phyloP scores from a whole-genome alignment of 2,329 filamentous ascomycete species.

The Neonectria sp. region DNA sequence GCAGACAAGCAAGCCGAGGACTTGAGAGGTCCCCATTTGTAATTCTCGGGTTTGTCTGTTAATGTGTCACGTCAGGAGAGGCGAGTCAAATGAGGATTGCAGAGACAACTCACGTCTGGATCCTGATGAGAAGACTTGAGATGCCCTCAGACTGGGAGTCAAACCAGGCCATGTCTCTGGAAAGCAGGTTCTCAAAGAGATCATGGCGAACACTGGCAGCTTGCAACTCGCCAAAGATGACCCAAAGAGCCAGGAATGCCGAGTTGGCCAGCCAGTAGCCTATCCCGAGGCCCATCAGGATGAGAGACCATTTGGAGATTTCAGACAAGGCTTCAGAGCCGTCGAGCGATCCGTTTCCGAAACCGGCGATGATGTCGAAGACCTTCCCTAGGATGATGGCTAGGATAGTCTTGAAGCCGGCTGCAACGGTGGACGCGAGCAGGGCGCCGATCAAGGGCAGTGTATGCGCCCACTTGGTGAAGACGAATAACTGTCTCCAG shows the following conservation, averaged over 20 bases:
- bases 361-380: slow-evolving; percentile 79
- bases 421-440: slow-evolving; percentile 70
- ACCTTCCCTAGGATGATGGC: slow-evolving; percentile 81
- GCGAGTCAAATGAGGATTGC: neutral
- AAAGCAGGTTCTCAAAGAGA: slow-evolving; percentile 79
- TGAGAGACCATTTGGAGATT: slow-evolving; percentile 73
- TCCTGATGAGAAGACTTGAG: slow-evolving; percentile 77
- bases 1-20: slow-evolving; percentile 79
- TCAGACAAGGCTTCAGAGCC: slow-evolving; percentile 66
- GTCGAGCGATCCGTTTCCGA: slow-evolving; percentile 69
- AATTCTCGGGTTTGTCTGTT: slow-evolving; percentile 86
- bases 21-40: slow-evolving; percentile 84
- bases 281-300: slow-evolving; percentile 74
- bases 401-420: slow-evolving; percentile 74
- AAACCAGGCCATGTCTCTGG: slow-evolving; percentile 86
- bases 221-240: slow-evolving; percentile 86
- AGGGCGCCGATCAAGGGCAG: slow-evolving; percentile 69
- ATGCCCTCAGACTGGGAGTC: slow-evolving; percentile 81
- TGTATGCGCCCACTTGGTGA: slow-evolving; percentile 75
- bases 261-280: slow-evolving; percentile 78
- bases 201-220: slow-evolving; percentile 74
- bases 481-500: slow-evolving; percentile 75
- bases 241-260: slow-evolving; percentile 78
- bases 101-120: slow-evolving; percentile 76
- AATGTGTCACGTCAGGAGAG: neutral